These are phyloP conservation scores for Chloranthus sessilifolius DNA, from an alignment of 164 flowering plant species.

Conservation along the genomic window DNA sequence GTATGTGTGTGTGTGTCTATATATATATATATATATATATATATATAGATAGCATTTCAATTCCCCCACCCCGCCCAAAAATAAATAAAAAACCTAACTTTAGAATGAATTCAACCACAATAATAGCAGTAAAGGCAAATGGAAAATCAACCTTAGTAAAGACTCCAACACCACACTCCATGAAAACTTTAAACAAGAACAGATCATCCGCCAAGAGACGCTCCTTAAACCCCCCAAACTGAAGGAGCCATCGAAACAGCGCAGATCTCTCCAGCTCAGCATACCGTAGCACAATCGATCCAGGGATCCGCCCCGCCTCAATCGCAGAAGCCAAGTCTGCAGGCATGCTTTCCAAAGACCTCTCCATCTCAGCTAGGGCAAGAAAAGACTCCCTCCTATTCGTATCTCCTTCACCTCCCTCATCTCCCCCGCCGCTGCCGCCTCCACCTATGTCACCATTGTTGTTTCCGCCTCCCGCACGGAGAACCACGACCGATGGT, in stretches of 20 bases:
- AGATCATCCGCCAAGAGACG: slow-evolving; percentile 64
- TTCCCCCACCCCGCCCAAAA: too few species aligned
- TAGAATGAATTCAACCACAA: too few species aligned
- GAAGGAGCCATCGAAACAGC: slow-evolving; percentile 46
- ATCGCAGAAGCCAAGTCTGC: slow-evolving; percentile 74
- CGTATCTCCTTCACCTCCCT: slow-evolving; percentile 37
- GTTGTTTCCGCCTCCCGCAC: slow-evolving; percentile 2
- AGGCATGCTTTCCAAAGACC: slow-evolving; percentile 54
- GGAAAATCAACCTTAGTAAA: slow-evolving; percentile 46
- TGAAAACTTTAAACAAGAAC: slow-evolving; percentile 52
- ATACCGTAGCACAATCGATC: slow-evolving; percentile 46
- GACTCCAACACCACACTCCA: slow-evolving; percentile 65
- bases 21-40: too few species aligned
- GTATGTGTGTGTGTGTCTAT: too few species aligned
- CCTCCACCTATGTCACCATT: slow-evolving; percentile 20
- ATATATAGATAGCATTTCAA: too few species aligned
- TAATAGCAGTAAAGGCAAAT: too few species aligned
- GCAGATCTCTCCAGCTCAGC: slow-evolving; percentile 50
- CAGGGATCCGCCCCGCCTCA: slow-evolving; percentile 54
- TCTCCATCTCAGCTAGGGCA: slow-evolving; percentile 50
- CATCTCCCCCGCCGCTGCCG: slow-evolving; percentile 24
- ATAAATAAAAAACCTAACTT: too few species aligned
- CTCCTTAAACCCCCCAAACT: slow-evolving; percentile 57
- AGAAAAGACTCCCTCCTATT: slow-evolving; percentile 52
- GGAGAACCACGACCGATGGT: slow-evolving; percentile 4